Conservation (phyloP, 2,329 filamentous ascomycete species). For the Diaporthe eres region DNA sequence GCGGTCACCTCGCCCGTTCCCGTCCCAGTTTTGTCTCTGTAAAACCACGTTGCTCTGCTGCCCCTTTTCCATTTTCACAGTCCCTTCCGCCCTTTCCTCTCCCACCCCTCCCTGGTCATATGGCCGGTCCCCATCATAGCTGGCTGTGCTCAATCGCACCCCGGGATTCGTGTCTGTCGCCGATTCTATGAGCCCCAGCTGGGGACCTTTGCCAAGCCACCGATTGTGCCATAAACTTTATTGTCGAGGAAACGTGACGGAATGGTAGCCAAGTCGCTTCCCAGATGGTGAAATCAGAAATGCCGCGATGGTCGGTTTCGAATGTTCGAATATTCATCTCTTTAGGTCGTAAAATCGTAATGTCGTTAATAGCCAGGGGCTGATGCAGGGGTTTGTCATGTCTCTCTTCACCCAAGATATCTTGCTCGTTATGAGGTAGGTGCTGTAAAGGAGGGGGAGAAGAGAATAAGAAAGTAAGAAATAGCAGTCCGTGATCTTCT, state of each 20-base stretch:
- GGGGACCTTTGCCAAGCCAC: constrained; percentile 8
- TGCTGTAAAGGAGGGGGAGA: constrained; percentile 26
- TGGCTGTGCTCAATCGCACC: background rate
- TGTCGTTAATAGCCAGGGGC: constrained; percentile 34
- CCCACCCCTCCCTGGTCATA: background rate
- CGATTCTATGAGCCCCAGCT: constrained; percentile 22
- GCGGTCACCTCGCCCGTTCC: background rate
- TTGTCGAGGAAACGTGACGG: background rate
- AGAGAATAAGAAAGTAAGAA: background rate
- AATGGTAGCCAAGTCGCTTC: constrained; percentile 15
- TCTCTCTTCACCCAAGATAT: constrained; percentile 26
- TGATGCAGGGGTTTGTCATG: constrained; percentile 28
- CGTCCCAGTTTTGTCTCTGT: background rate
- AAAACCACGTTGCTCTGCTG: background rate
- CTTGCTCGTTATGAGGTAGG: constrained; percentile 37
- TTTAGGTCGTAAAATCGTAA: constrained; percentile 38
- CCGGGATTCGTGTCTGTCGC: background rate
- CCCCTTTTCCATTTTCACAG: background rate
- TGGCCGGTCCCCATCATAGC: background rate
- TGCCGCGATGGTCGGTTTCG: constrained; percentile 31
- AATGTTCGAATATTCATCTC: constrained; percentile 41
- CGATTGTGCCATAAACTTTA: background rate
- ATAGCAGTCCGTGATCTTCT: constrained; percentile 10
- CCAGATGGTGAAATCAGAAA: constrained; percentile 3
- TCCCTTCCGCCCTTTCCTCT: background rate